These are phyloP conservation scores for Claviceps capensis DNA, from an alignment of 2,329 filamentous ascomycete species.

Conservation along the genomic window DNA sequence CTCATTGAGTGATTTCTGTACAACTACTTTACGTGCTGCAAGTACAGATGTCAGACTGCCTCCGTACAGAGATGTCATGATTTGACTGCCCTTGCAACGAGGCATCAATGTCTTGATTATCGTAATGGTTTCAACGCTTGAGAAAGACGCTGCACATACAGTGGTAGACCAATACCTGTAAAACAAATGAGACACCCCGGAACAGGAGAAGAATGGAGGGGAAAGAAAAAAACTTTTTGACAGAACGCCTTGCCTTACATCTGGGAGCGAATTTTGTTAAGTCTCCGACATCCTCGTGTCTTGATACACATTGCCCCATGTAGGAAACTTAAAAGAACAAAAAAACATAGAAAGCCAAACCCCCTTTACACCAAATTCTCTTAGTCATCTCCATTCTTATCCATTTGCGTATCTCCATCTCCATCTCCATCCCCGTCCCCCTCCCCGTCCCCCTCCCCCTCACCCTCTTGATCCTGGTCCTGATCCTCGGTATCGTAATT, in stretches of 20 bases:
- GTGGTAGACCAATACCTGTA: too few species aligned
- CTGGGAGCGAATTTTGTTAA: not conserved
- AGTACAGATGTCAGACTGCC: too few species aligned
- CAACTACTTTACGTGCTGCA: too few species aligned
- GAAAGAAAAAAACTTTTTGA: not conserved
- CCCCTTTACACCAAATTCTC: not conserved
- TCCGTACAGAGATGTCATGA: too few species aligned
- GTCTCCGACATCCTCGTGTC: not conserved
- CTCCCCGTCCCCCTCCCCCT: not conserved
- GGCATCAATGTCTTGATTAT: not conserved
- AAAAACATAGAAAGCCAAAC: not conserved
- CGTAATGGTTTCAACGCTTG: too few species aligned
- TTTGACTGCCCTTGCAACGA: too few species aligned
- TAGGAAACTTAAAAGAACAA: not conserved
- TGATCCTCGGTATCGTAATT: conserved; percentile 32
- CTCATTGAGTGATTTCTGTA: too few species aligned
- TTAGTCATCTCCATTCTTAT: conserved; percentile 11
- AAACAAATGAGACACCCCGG: too few species aligned
- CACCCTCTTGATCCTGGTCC: conserved; percentile 5
- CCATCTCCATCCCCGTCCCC: not conserved
- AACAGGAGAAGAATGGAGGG: not conserved
- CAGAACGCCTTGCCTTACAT: conserved; percentile 2
- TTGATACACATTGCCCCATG: not conserved
- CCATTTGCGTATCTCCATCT: not conserved
- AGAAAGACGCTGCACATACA: too few species aligned